These are phyloP conservation scores for Citrus maxima DNA, from an alignment of 345 rosid species.

Conservation along the genomic window DNA sequence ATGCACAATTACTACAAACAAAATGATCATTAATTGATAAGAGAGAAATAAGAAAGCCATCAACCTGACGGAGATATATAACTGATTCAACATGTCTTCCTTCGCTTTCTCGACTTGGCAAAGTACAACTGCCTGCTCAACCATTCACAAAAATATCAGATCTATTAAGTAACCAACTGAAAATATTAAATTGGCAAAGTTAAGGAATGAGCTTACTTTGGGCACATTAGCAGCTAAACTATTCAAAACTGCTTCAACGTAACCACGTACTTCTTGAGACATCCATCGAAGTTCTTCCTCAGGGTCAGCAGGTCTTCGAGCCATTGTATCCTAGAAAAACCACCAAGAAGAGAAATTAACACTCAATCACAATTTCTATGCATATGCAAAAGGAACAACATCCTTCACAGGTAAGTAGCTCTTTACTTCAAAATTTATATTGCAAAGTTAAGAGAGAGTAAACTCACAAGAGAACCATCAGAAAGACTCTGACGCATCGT, in stretches of 20 bases:
- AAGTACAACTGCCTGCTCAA: constrained; percentile 88
- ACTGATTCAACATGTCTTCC: constrained; percentile 96
- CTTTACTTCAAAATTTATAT: not conserved
- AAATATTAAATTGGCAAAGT: not conserved
- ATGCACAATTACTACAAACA: not conserved
- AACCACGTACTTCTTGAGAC: constrained; percentile 98
- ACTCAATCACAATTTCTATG: not conserved
- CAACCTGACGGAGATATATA: constrained; percentile 87
- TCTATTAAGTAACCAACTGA: not conserved
- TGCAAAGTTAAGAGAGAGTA: not conserved
- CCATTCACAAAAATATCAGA: constrained; percentile 13
- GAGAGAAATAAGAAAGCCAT: constrained; percentile 1
- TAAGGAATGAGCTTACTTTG: constrained; percentile 42
- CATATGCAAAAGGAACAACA: not conserved
- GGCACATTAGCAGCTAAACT: constrained; percentile 94
- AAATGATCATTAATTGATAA: not conserved
- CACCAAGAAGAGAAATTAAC: not conserved
- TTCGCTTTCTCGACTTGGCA: constrained; percentile 97
- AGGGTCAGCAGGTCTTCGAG: constrained; percentile 76
- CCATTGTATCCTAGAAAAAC: constrained; percentile 68
- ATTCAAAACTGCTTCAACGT: constrained; percentile 92
- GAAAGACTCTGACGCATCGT: constrained; percentile 85
- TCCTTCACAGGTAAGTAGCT: not conserved
- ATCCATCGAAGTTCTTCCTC: constrained; percentile 98
- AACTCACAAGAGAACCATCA: constrained; percentile 93